A percentile compares a stretch with the other conserved stretches of the same genome.
Evolutionary conservation across 176 grass and related monocot species (phyloP).

Genomic region (Pontederia crassipes): DNA sequence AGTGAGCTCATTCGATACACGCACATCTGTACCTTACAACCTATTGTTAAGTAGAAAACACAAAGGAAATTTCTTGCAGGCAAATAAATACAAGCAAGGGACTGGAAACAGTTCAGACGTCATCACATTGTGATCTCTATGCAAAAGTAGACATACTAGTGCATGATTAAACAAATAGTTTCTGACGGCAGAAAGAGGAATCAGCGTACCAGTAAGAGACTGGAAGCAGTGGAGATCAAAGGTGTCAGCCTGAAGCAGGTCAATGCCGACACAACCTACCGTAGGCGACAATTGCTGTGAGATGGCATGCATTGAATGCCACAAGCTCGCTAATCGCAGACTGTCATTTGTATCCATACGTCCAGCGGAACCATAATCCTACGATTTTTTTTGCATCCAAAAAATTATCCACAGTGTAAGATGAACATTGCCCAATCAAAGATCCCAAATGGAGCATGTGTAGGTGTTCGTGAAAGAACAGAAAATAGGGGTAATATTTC

Average conservation of each 20-base stretch:
- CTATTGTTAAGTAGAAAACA: too few species aligned
- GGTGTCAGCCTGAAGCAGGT: conserved; percentile 74
- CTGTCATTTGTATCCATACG: conserved; percentile 97
- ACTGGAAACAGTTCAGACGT: too few species aligned
- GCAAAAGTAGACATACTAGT: neutral
- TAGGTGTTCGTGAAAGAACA: too few species aligned
- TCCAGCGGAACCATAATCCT: conserved; percentile 76
- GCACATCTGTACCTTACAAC: too few species aligned
- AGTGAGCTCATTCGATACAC: too few species aligned
- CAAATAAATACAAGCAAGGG: too few species aligned
- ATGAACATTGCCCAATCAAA: neutral
- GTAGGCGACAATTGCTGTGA: conserved; percentile 86
- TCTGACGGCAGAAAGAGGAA: neutral
- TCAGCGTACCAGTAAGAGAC: conserved; percentile 58
- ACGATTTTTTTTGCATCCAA: neutral
- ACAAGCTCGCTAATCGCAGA: conserved; percentile 80
- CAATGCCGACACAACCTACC: conserved; percentile 63
- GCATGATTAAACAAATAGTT: conserved; percentile 2
- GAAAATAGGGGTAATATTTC: neutral
- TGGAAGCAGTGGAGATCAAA: conserved; percentile 97
- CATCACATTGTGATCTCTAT: too few species aligned
- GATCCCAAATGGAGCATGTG: neutral
- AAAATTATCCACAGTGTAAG: neutral
- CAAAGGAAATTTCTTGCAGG: too few species aligned
- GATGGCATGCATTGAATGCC: conserved; percentile 97